A percentile compares a stretch with the other conserved stretches of the same genome.
phyloP scores from a whole-genome alignment of 306 rosid species.

The Prunus campanulata region DNA sequence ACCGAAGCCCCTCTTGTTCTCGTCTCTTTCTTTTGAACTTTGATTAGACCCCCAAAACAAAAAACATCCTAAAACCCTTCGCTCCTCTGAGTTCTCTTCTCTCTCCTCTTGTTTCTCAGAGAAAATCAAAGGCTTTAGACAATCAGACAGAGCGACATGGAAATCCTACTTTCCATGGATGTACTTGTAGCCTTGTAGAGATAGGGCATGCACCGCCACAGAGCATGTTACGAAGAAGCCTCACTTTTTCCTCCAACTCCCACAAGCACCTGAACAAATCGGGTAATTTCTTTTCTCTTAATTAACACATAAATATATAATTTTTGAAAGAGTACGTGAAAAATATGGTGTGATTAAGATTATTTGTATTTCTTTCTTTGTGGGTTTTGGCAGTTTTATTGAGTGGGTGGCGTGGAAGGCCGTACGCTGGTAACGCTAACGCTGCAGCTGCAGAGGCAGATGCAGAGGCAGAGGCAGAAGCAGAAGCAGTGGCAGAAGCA shows the following conservation, averaged over 20 bases:
- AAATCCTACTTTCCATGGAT: neutral
- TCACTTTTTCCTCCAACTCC: neutral
- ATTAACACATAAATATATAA: neutral
- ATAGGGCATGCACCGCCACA: neutral
- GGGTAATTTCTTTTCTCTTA: neutral
- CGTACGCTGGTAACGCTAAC: neutral
- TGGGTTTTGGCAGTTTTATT: conserved; percentile 1
- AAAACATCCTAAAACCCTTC: neutral
- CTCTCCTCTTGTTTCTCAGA: neutral
- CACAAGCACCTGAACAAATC: neutral
- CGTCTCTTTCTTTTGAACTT: neutral
- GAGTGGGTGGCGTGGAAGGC: neutral
- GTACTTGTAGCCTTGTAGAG: neutral
- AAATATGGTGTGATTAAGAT: neutral
- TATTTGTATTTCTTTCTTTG: neutral
- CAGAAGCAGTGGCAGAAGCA: neutral
- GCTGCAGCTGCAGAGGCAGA: neutral
- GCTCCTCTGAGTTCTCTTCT: neutral
- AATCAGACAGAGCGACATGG: neutral
- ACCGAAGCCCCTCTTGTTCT: neutral
- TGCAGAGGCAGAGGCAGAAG: neutral
- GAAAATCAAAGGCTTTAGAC: neutral
- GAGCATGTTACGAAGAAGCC: conserved; percentile 4
- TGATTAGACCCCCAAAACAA: no score
- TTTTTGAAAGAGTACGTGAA: neutral